These are phyloP conservation scores for Zygosaccharomyces kombuchaensis DNA, from an alignment of 805 yeast species.

Conservation along the genomic window DNA sequence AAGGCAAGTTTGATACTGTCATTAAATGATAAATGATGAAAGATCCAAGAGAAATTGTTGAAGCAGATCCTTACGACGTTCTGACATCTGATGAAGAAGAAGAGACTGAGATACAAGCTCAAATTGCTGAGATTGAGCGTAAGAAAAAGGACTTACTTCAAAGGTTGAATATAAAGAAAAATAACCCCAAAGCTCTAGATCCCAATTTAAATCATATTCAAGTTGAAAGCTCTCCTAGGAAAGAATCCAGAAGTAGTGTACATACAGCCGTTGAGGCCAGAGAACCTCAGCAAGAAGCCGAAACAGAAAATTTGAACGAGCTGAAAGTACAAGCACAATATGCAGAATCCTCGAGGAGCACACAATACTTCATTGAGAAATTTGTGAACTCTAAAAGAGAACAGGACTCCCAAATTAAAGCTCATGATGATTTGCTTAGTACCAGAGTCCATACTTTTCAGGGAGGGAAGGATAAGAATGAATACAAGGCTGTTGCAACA, in stretches of 20 bases:
- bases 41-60: constrained; percentile 29
- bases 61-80: constrained; percentile 19
- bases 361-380: constrained; percentile 35
- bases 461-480: constrained; percentile 13
- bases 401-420: constrained; percentile 19
- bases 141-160: constrained; percentile 26
- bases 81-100: constrained; percentile 26
- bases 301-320: constrained; percentile 16
- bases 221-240: constrained; percentile 30
- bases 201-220: constrained; percentile 27
- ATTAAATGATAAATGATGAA: constrained; percentile 13
- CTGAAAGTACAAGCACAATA: constrained; percentile 3
- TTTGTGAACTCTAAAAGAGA: constrained; percentile 28
- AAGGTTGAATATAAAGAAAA: constrained; percentile 21
- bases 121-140: constrained; percentile 27
- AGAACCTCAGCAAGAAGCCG: background rate
- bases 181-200: constrained; percentile 13
- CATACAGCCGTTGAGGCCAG: constrained; percentile 1
- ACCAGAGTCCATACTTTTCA: constrained; percentile 42
- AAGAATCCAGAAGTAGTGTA: constrained; percentile 2
- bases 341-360: constrained; percentile 11
- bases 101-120: constrained; percentile 17
- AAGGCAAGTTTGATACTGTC: background rate
- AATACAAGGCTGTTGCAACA: constrained; percentile 30
- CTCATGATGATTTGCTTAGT: constrained; percentile 29